phyloP scores from a whole-genome alignment of 1,284 basidiomycete species.

The Trichosporon sp. region DNA sequence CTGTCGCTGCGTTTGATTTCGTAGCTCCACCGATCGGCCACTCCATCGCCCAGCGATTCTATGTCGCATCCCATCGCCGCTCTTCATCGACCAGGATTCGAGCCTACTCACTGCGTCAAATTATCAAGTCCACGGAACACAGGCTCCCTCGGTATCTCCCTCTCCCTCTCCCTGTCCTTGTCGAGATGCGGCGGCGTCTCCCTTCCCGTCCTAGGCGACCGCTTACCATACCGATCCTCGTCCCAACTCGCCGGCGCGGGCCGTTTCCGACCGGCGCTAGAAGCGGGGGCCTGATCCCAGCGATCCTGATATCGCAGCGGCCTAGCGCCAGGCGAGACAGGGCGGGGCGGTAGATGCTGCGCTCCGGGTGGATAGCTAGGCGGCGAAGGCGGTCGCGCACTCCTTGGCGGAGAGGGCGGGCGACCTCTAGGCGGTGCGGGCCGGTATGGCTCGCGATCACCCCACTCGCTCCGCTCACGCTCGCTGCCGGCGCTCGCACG shows the following conservation, averaged over 20 bases:
- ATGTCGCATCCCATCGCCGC: background rate
- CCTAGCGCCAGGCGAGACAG: too few species aligned
- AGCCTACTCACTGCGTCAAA: background rate
- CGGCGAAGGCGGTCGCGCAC: background rate
- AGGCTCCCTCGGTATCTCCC: background rate
- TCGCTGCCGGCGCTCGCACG: background rate
- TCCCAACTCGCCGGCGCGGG: background rate
- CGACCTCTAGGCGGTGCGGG: background rate
- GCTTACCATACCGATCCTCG: background rate
- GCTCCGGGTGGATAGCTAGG: too few species aligned
- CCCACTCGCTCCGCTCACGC: background rate
- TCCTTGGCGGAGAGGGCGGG: background rate
- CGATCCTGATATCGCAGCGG: too few species aligned
- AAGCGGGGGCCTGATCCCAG: too few species aligned
- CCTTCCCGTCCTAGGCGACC: background rate
- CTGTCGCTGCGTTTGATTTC: too few species aligned
- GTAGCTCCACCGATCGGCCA: too few species aligned
- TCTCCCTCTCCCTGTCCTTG: background rate
- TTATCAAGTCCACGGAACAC: background rate
- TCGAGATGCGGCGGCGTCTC: background rate
- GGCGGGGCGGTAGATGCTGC: too few species aligned
- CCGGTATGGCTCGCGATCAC: background rate
- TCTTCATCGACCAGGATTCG: background rate
- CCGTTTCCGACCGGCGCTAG: too few species aligned
- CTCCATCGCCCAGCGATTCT: too few species aligned